phyloP scores from a whole-genome alignment of 2,329 filamentous ascomycete genomes.

The Fusarium sp. region DNA sequence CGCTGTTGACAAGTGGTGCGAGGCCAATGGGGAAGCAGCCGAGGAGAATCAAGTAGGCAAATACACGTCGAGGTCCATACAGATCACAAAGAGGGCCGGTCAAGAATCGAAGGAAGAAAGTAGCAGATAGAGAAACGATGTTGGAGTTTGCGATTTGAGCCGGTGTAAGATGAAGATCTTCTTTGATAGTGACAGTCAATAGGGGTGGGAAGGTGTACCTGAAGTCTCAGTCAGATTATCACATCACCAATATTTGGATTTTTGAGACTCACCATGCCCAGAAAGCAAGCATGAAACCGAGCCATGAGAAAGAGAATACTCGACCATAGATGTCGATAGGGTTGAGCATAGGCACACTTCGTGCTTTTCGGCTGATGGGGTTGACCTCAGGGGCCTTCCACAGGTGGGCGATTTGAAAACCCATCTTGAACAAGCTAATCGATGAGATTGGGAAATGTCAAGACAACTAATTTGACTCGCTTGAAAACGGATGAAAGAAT shows the following conservation, averaged over 20 bases:
- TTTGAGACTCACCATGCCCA: constrained; percentile 72
- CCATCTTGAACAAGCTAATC: constrained; percentile 38
- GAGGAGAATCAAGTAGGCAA: constrained; percentile 78
- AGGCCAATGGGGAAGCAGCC: constrained; percentile 85
- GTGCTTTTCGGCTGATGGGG: constrained; percentile 84
- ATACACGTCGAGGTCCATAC: constrained; percentile 83
- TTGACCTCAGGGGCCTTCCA: constrained; percentile 74
- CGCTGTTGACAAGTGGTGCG: constrained; percentile 77
- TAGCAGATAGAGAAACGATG: constrained; percentile 78
- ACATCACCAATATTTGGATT: neutral
- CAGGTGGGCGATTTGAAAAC: constrained; percentile 42
- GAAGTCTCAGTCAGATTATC: constrained; percentile 14
- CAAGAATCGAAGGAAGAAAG: constrained; percentile 78
- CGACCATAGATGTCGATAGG: constrained; percentile 81
- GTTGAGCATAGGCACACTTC: constrained; percentile 82
- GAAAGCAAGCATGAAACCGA: constrained; percentile 87
- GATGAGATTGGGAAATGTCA: neutral
- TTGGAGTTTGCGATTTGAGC: constrained; percentile 87
- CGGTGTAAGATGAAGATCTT: constrained; percentile 77
- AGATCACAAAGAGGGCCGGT: constrained; percentile 87
- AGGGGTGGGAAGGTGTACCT: constrained; percentile 87
- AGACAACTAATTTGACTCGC: neutral
- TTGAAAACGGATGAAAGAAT: neutral
- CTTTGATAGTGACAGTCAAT: constrained; percentile 79
- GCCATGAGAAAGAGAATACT: constrained; percentile 90